Evolutionary conservation across 352 stramenopile genomes (phyloP).

Genomic region (Phytopythium chamaehyphon): DNA sequence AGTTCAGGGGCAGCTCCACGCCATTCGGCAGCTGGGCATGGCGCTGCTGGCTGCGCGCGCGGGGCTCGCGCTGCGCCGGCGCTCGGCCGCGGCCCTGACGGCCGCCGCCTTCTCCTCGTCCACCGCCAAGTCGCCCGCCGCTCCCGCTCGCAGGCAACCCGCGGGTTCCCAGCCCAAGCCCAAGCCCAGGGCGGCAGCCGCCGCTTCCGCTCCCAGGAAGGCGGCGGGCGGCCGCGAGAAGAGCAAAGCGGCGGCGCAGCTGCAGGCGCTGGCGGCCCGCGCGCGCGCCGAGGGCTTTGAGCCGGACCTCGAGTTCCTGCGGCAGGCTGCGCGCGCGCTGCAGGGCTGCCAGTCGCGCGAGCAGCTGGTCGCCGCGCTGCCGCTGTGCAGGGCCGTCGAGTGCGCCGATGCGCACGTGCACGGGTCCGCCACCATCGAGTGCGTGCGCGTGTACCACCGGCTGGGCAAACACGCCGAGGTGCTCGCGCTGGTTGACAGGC

Average conservation of each 20-base stretch:
- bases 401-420: constrained; percentile 22
- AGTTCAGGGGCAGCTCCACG: no score
- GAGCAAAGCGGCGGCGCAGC: constrained; percentile 14
- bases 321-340: constrained; percentile 33
- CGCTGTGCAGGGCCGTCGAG: constrained; percentile 51
- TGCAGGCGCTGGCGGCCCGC: constrained; percentile 37
- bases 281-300: constrained; percentile 21
- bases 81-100: background rate
- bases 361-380: constrained; percentile 50
- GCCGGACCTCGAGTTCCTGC: constrained; percentile 42
- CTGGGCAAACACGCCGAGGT: constrained; percentile 46
- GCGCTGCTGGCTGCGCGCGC: constrained; percentile 1
- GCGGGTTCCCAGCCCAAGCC: no score
- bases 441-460: constrained; percentile 59
- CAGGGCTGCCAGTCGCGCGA: constrained; percentile 46
- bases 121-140: no score
- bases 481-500: constrained; percentile 37
- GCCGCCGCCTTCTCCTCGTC: no score
- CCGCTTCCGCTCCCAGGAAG: background rate
- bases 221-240: background rate
- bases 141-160: no score
- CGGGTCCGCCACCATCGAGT: constrained; percentile 44
- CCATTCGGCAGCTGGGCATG: no score
- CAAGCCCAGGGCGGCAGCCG: no score
- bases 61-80: no score